Evolutionary conservation across 1,139 yeast species (phyloP), one percentile per base, ranked within the genome.

Genomic region (Yamadazyma taylorii): DNA sequence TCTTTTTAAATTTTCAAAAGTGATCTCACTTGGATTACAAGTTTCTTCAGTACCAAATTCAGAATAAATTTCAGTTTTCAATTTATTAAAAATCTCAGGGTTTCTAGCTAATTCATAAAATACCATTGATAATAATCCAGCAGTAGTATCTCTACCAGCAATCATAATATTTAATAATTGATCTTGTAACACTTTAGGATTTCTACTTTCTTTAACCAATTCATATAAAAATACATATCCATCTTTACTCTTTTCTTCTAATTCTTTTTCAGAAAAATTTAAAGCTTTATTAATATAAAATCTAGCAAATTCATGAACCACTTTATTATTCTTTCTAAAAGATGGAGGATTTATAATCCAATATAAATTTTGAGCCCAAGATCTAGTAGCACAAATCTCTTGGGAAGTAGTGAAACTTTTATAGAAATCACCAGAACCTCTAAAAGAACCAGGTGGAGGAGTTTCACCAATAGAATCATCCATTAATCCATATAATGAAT

Each of bases 1-100:
- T 38, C 64, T 63, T 56, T 74, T 73, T 42, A 75, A 60, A 5
- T 69, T 53, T 44, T 73, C 78, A 42, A 73, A 74, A 4, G 73
- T 58, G 39, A 67, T 61, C 3, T 55, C 59, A 6, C 55, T 58
- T 11, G 61, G 17, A 24, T 51, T 48, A 79, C 80, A 75, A 41
- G 57, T 63, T 6, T 57, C 62, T 13, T 64, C 69, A 5, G 40
- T 37, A 11, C 74, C 74, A 45, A 68, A 69, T 26, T 50, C 43
- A 8, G 39, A 46, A 22, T 54, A 48, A 24, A 69, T 49, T 42
- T 65, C 72, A 5, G 51, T 50, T 42, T 61, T 57, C 45, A 69
- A 61, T 39, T 56, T 61, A 7, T 40, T 40, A 52, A 58, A 65
- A 15, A 63, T 44, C 2, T 55, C 55, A 4, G 71, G 73, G 45